phyloP scores from a whole-genome alignment of 1,139 yeast genomes.

The Kurtzmaniella quercitrusa region DNA sequence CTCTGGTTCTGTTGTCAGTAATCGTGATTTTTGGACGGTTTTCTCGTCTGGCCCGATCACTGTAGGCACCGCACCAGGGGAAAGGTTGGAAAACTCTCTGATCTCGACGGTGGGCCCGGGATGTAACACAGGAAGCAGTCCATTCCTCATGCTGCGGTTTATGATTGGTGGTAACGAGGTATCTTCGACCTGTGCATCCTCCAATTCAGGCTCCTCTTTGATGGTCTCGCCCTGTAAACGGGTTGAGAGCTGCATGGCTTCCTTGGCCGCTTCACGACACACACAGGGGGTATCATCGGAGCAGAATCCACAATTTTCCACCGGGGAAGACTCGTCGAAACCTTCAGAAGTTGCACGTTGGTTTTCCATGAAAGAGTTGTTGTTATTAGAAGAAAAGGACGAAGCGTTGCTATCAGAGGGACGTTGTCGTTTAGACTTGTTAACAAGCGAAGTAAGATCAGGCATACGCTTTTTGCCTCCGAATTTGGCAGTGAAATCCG shows the following conservation, averaged over 20 bases:
- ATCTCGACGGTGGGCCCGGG: conserved; percentile 63
- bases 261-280: conserved; percentile 78
- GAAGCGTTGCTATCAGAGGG: conserved; percentile 2
- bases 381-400: conserved; percentile 1
- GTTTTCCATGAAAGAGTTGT: conserved; percentile 7
- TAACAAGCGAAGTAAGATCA: conserved; percentile 27
- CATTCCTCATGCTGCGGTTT: conserved; percentile 23
- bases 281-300: conserved; percentile 90
- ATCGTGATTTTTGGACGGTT: conserved; percentile 1
- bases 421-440: conserved; percentile 3
- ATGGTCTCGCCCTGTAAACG: conserved; percentile 13
- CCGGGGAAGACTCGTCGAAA: conserved; percentile 47
- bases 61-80: conserved; percentile 41
- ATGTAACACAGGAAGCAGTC: conserved; percentile 55
- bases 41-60: conserved; percentile 23
- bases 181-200: conserved; percentile 14
- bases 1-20: conserved; percentile 7
- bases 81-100: conserved; percentile 39
- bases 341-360: not conserved
- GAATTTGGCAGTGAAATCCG: conserved; percentile 54
- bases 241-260: conserved; percentile 38
- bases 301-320: conserved; percentile 89
- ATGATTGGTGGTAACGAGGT: conserved; percentile 34
- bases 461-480: conserved; percentile 36
- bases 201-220: conserved; percentile 13